Conservation (phyloP, 129 eudicot genomes). For the Chrysanthemum lavandulifolium region DNA sequence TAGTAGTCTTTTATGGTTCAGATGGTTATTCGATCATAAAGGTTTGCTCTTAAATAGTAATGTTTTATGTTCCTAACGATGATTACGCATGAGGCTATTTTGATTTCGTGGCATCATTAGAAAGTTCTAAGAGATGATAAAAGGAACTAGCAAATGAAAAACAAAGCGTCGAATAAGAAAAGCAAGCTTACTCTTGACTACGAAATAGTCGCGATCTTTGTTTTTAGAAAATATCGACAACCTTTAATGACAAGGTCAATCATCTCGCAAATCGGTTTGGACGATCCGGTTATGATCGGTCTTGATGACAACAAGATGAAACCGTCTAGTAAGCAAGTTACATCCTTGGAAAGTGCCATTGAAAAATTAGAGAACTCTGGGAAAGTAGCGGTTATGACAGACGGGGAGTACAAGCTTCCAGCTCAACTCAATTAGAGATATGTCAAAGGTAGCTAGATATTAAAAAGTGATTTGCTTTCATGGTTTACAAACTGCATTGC, state of each 20-base stretch:
- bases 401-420: constrained; percentile 74
- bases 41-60: too few relatives aligned
- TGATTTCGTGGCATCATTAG: too few relatives aligned
- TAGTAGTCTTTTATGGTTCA: too few relatives aligned
- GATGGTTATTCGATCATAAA: too few relatives aligned
- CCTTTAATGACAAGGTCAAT: constrained; percentile 87
- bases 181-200: too few relatives aligned
- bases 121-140: too few relatives aligned
- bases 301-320: constrained; percentile 55
- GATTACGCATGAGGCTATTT: too few relatives aligned
- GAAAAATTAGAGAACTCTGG: constrained; percentile 34
- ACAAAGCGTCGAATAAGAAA: too few relatives aligned
- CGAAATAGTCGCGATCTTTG: too few relatives aligned
- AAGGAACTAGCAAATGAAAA: too few relatives aligned
- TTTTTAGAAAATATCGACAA: constrained; percentile 34
- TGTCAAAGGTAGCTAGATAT: constrained; percentile 58
- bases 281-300: constrained; percentile 86
- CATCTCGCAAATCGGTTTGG: constrained; percentile 93
- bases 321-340: constrained; percentile 25
- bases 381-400: constrained; percentile 29
- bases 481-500: constrained; percentile 14
- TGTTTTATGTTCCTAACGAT: too few relatives aligned
- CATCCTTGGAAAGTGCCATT: constrained; percentile 36
- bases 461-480: constrained; percentile 1
- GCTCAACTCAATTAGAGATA: constrained; percentile 81